These are phyloP conservation scores for Salvia rosmarinus DNA, from an alignment of 257 asterid species.

Conservation along the genomic window DNA sequence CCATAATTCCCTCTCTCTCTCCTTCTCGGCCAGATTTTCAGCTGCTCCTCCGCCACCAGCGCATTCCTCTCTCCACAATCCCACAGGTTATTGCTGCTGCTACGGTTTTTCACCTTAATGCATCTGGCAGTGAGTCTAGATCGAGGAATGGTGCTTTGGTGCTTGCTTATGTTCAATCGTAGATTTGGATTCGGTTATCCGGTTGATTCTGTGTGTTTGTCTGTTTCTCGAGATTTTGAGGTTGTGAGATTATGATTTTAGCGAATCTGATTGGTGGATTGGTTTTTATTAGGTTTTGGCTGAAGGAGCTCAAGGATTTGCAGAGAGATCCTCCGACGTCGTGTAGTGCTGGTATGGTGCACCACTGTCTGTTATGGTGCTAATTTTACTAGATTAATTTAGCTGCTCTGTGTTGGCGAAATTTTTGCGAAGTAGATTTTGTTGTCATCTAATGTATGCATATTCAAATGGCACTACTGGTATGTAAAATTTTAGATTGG, in stretches of 20 bases:
- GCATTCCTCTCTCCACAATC: not conserved
- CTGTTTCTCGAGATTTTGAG: not conserved
- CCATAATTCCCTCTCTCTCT: not conserved
- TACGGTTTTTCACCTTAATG: not conserved
- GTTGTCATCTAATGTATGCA: slow-evolving; percentile 9
- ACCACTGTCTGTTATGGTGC: not conserved
- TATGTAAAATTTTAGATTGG: not conserved
- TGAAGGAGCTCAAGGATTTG: slow-evolving; percentile 20
- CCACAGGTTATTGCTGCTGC: slow-evolving; percentile 27
- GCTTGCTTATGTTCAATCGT: slow-evolving; percentile 8
- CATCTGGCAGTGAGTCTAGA: not conserved
- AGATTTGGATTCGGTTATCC: slow-evolving; percentile 15
- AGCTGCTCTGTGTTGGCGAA: slow-evolving; percentile 6
- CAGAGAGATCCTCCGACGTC: slow-evolving; percentile 65
- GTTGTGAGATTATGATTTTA: slow-evolving; percentile 14
- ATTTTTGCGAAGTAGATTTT: not conserved
- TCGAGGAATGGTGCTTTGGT: slow-evolving; percentile 13
- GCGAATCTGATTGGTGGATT: slow-evolving; percentile 9
- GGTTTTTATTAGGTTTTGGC: slow-evolving; percentile 27
- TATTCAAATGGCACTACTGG: not conserved
- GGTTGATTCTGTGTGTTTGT: slow-evolving; percentile 18
- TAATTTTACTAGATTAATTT: slow-evolving; percentile 5
- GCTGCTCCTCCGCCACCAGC: slow-evolving; percentile 24
- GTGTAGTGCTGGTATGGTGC: slow-evolving; percentile 51
- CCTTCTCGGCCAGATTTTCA: slow-evolving; percentile 21